These are phyloP conservation scores for Phytopythium oedochilum DNA, from an alignment of 352 stramenopile species.

Conservation along the genomic window DNA sequence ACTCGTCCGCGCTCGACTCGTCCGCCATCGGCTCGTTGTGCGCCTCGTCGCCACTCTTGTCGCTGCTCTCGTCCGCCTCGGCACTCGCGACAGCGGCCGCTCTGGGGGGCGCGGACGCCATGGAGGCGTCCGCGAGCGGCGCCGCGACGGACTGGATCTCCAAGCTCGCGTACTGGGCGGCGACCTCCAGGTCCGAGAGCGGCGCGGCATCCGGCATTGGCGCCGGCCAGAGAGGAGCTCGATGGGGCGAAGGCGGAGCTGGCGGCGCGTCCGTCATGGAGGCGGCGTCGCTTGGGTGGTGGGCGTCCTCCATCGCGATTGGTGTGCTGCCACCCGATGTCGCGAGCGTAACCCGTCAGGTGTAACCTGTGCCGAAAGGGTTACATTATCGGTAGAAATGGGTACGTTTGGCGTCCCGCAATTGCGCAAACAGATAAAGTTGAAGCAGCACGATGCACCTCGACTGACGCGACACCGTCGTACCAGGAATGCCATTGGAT, in stretches of 20 bases:
- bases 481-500: no score
- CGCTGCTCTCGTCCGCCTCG: constrained; percentile 17
- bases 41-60: constrained; percentile 17
- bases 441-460: no score
- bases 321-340: neutral
- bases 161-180: constrained; percentile 44
- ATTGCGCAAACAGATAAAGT: no score
- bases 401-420: no score
- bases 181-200: constrained; percentile 44
- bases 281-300: neutral
- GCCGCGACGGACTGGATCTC: constrained; percentile 42
- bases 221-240: no score
- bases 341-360: neutral
- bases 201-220: neutral
- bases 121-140: constrained; percentile 29
- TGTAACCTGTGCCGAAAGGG: no score
- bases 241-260: neutral
- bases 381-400: no score
- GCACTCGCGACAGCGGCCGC: neutral
- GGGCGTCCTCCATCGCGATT: neutral
- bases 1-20: constrained; percentile 7
- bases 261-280: neutral
- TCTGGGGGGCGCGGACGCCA: constrained; percentile 8
- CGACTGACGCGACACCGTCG: no score
- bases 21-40: constrained; percentile 4